Evolutionary conservation across 148 eudicot species (phyloP), one percentile per base, ranked within the genome.

Genomic region (Vaccinium darrowii): DNA sequence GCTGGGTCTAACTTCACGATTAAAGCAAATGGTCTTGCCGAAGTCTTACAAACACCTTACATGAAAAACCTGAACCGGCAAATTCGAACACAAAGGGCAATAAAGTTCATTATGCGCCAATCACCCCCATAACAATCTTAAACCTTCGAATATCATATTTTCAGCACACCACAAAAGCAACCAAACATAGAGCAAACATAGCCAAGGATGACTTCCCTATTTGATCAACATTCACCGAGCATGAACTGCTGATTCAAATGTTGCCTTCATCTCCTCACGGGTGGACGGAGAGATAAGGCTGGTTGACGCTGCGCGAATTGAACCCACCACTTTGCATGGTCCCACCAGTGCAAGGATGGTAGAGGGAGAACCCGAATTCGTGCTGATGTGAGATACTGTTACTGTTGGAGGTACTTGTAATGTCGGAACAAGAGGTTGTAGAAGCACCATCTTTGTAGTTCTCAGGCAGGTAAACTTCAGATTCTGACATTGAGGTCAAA

Each of bases 161-260:
- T 27, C 74, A 36, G 54, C n/a, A 57, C 8, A 30, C 7, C 33
- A 83, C 10, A 27, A 84, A 54, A 82, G 43, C 30, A 53, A 78
- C 57, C 62, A 74, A 85, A 87, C 77, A 82, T 80, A 90, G 92
- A 78, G 75, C 60, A 63, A 85, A 87, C 78, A 82, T 84, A 90
- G 92, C 94, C 94, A 92, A 92, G 95, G 92, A 92, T 92, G 93
- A 92, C 92, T 90, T 91, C 90, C 93, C 93, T 39, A 82, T 76
- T 56, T 69, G 76, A 56, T 81, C 69, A 62, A 83, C 81, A 51
- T 13, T 73, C 56, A 4, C 47, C 72, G 69, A 56, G n/a, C 65
- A 78, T 33, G 23, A 33, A 56, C 67, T 49, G 82, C 52, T 69
- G 76, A 76, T 63, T 58, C 84, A 62, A 78, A 49, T 27, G 75